phyloP scores from a whole-genome alignment of 306 rosid species.

The Myrica gale region DNA sequence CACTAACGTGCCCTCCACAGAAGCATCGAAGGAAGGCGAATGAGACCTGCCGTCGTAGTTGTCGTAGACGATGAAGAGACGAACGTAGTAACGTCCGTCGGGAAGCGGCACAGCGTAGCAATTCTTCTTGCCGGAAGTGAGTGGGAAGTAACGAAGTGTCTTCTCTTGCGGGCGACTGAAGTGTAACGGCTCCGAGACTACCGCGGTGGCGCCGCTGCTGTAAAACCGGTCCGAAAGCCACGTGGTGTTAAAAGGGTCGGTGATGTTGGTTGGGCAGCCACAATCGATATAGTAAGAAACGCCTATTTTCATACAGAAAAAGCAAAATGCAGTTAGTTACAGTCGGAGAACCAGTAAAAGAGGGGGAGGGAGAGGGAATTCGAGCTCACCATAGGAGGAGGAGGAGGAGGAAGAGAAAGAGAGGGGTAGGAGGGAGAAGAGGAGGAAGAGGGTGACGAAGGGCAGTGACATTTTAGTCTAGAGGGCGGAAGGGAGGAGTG shows the following conservation, averaged over 20 bases:
- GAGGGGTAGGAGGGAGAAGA: neutral
- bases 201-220: constrained; percentile 61
- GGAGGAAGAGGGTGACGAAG: neutral
- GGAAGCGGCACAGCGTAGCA: constrained; percentile 74
- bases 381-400: constrained; percentile 46
- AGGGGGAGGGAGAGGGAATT: neutral
- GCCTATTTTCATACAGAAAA: constrained; percentile 34
- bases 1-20: constrained; percentile 71
- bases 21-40: constrained; percentile 80
- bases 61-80: constrained; percentile 82
- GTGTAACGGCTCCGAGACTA: constrained; percentile 84
- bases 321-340: constrained; percentile 5
- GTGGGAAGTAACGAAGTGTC: constrained; percentile 82
- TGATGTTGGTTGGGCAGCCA: constrained; percentile 55
- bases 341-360: constrained; percentile 13
- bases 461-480: constrained; percentile 16
- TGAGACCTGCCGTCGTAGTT: constrained; percentile 92
- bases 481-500: neutral
- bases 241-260: constrained; percentile 60
- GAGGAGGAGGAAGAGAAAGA: constrained; percentile 23
- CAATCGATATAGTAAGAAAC: constrained; percentile 73
- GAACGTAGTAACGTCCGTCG: constrained; percentile 60
- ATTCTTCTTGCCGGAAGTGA: constrained; percentile 80
- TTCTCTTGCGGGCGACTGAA: constrained; percentile 68
- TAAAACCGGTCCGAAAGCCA: constrained; percentile 86